These are phyloP conservation scores for Leptomonas seymouri DNA, from an alignment of 208 protist genomes.

Conservation along the genomic window DNA sequence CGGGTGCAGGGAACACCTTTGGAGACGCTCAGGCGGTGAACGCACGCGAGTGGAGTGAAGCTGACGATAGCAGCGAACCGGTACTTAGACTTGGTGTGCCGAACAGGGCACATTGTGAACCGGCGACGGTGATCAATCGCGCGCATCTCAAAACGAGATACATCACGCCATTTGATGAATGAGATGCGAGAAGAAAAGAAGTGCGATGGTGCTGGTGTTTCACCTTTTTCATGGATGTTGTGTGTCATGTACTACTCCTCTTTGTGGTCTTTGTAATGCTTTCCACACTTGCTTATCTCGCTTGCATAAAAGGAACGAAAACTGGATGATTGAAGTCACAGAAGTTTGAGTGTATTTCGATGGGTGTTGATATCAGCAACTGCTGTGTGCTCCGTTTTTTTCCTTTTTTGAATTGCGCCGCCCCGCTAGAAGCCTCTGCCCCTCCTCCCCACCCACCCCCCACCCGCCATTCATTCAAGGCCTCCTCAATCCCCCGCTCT, in stretches of 20 bases:
- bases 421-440: too few species aligned
- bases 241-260: background rate
- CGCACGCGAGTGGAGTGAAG: background rate
- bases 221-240: background rate
- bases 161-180: background rate
- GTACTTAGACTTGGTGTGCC: background rate
- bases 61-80: background rate
- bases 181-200: background rate
- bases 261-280: too few species aligned
- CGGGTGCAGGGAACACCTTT: background rate
- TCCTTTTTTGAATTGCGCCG: too few species aligned
- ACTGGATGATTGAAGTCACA: too few species aligned
- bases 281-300: background rate
- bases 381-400: too few species aligned
- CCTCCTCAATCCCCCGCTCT: too few species aligned
- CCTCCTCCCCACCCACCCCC: too few species aligned
- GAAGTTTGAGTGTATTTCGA: too few species aligned
- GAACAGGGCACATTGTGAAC: background rate
- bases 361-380: too few species aligned
- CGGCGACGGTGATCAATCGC: constrained; percentile 15
- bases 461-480: background rate
- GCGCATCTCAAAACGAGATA: background rate
- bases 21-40: background rate
- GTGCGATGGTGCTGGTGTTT: background rate
- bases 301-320: background rate